Evolutionary conservation across 169 alveolate genomes (phyloP), one percentile per base, ranked within the genome.

Genomic region (Neospora caninum): DNA sequence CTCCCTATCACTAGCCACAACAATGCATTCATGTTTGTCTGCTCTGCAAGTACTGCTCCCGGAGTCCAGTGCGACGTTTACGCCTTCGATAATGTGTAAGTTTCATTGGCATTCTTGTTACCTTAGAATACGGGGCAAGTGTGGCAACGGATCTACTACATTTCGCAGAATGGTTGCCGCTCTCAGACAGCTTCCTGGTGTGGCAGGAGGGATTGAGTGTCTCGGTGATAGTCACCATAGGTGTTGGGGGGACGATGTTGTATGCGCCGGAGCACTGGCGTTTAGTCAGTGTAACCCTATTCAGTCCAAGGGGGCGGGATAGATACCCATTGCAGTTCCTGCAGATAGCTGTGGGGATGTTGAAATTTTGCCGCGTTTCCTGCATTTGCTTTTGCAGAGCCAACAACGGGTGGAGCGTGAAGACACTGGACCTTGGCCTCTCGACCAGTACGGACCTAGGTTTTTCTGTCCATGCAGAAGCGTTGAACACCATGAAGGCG

Each of bases 1-100:
- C 67, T 82, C 27, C 89, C 89, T 13, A 42, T 82, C 69, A 38
- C 2, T 0, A 9, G 43, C 69, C 69, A 22, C 31, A 49, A 41
- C 31, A 7, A 41, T 43, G 89, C 69, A 6, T 82, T 82, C 89
- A 82, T 82, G 89, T 82, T 82, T 27, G 89, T 82, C 25, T 82
- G 89, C 38, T 13, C 38, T 49, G 6, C 67, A 36, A 82, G 34
- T 41, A 67, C 36, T 16, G 38, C n/a, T 0, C 7, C n/a, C n/a
- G 49, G 45, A 36, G 67, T 82, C 67, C 31, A 42, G 69, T 82
- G 89, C 67, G 64, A 82, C 10, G 89, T 82, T 7, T 41, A 16
- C 64, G 89, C 41, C 41, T 41, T 31, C 67, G 89, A 82, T 41
- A 82, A 82, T 25, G 25, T 10, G 89, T 82, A 82, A 41, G 89